Conservation (phyloP, 1,139 yeast genomes). For the Hemisphaericaspora xylanilytica region DNA sequence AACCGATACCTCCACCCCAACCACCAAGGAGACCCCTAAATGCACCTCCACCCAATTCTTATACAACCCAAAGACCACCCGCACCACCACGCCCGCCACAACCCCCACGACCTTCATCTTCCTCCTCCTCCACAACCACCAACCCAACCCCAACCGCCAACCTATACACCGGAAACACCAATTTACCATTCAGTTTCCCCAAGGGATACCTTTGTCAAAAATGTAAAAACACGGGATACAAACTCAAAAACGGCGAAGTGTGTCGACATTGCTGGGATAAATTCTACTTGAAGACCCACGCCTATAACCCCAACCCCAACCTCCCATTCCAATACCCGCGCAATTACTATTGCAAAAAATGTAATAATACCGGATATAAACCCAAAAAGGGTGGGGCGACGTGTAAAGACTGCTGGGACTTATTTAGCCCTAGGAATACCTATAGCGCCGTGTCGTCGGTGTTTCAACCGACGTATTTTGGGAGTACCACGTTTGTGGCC, state of each 20-base stretch:
- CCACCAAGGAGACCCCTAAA: conserved; percentile 6
- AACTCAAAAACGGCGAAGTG: conserved; percentile 25
- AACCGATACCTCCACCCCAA: conserved; percentile 6
- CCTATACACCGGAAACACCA: conserved; percentile 30
- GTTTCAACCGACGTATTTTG: conserved; percentile 15
- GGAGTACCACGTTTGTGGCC: conserved; percentile 17
- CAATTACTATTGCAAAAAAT: conserved; percentile 61
- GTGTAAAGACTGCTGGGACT: conserved; percentile 72
- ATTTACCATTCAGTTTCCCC: conserved; percentile 57
- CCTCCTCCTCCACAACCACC: conserved; percentile 12
- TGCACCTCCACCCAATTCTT: conserved; percentile 5
- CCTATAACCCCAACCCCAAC: conserved; percentile 40
- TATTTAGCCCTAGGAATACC: conserved; percentile 50
- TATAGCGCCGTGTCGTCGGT: conserved; percentile 7
- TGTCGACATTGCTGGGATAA: conserved; percentile 40
- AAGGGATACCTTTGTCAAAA: conserved; percentile 35
- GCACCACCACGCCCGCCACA: conserved; percentile 12
- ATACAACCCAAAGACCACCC: conserved; percentile 1
- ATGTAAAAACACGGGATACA: conserved; percentile 44
- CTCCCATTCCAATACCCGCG: conserved; percentile 56
- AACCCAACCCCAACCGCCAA: conserved; percentile 15
- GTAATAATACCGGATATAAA: conserved; percentile 75
- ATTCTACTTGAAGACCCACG: conserved; percentile 26
- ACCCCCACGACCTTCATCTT: conserved; percentile 10
- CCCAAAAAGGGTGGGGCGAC: conserved; percentile 58